Conservation (phyloP, 192 early-diverging fungal species). For the Entophlyctis luteolus region DNA sequence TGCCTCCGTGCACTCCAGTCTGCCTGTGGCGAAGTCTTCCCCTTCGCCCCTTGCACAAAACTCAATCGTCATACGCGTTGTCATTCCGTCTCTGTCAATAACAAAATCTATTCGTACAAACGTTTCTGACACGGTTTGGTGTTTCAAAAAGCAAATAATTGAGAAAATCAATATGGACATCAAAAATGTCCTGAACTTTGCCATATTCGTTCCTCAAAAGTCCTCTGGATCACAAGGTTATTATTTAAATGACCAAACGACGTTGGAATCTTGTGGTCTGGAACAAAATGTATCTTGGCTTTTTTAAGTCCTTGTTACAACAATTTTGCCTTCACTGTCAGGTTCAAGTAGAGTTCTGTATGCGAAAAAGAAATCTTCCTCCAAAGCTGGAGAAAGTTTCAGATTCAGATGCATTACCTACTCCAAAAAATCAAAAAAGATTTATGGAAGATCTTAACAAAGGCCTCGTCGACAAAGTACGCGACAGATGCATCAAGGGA, state of each 20-base stretch:
- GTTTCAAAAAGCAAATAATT: constrained; percentile 43
- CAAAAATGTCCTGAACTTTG: constrained; percentile 48
- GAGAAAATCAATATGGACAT: constrained; percentile 48
- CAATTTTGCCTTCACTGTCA: not conserved
- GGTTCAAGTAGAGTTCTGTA: constrained; percentile 44
- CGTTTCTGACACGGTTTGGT: constrained; percentile 40
- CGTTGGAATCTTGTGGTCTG: constrained; percentile 26
- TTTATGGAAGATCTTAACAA: constrained; percentile 50
- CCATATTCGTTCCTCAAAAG: constrained; percentile 37
- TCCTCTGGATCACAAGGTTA: constrained; percentile 28
- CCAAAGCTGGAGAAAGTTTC: constrained; percentile 16
- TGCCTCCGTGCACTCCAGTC: too few species aligned
- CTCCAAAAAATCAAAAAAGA: constrained; percentile 50
- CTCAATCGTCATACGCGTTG: constrained; percentile 40
- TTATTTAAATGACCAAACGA: constrained; percentile 48
- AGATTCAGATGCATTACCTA: constrained; percentile 35
- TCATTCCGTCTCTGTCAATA: constrained; percentile 35
- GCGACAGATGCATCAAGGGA: constrained; percentile 35
- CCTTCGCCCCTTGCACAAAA: constrained; percentile 6
- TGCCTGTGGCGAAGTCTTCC: too few species aligned
- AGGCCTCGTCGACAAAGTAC: constrained; percentile 42
- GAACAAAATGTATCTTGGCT: constrained; percentile 38
- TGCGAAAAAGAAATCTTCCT: constrained; percentile 29
- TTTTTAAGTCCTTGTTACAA: not conserved
- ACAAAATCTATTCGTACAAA: constrained; percentile 41